Conservation (phyloP, 2,329 filamentous ascomycete species). For the Whalleya microplaca region DNA sequence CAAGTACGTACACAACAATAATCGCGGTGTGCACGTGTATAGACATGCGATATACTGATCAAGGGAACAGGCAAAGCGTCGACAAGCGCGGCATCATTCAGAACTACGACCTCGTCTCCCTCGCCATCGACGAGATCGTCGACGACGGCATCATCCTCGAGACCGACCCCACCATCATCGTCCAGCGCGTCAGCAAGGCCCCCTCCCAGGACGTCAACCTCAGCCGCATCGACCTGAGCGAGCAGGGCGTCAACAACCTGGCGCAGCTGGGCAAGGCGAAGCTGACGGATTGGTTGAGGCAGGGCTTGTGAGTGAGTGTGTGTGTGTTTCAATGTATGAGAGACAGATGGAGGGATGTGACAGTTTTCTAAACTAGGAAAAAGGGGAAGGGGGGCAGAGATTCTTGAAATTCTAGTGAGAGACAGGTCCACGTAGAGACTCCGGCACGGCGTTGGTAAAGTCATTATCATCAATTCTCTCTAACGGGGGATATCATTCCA, state of each 20-base stretch:
- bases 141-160: slow-evolving; percentile 97
- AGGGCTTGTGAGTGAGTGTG: slow-evolving; percentile 67
- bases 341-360: too few species aligned
- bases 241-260: slow-evolving; percentile 92
- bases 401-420: slow-evolving; percentile 7
- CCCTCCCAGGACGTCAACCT: slow-evolving; percentile 90
- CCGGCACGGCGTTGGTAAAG: slow-evolving; percentile 36
- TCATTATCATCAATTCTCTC: slow-evolving; percentile 27
- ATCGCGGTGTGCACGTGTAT: background rate
- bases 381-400: too few species aligned
- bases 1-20: slow-evolving; percentile 64
- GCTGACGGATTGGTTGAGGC: slow-evolving; percentile 86
- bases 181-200: slow-evolving; percentile 88
- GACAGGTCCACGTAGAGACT: slow-evolving; percentile 27
- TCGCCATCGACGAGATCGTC: slow-evolving; percentile 93
- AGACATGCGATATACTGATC: slow-evolving; percentile 16
- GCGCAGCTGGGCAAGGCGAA: slow-evolving; percentile 94
- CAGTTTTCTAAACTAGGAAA: slow-evolving; percentile 4
- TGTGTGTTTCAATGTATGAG: background rate
- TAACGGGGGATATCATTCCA: slow-evolving; percentile 25
- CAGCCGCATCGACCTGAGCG: slow-evolving; percentile 92
- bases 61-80: slow-evolving; percentile 74
- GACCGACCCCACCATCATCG: slow-evolving; percentile 93
- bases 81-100: slow-evolving; percentile 98
- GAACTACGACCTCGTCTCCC: slow-evolving; percentile 94